Base-by-base conservation (phyloP, 2,329 filamentous ascomycete species). In the Zymoseptoria crescenta region DNA sequence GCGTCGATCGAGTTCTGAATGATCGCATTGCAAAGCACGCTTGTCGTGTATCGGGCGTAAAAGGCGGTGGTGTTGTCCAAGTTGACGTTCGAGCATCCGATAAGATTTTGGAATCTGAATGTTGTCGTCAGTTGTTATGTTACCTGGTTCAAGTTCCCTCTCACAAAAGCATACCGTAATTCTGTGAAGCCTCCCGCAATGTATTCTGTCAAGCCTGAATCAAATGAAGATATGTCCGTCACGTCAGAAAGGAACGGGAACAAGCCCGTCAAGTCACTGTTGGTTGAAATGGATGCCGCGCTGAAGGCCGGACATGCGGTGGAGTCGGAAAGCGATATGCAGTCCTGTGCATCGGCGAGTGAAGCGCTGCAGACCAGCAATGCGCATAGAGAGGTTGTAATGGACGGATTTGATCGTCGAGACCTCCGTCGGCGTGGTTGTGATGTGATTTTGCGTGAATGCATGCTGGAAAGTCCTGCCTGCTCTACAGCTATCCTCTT, bases 21-120 rank as follows among this genome's bases (percentile, higher is more conserved):
- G 70, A 99, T 88, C 65, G 89, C 83, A 79, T 95, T 97, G 81
- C 94, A 99, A 64, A 99, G 82, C 64, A 95, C 87, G 62, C 89
- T 94, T 52, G 86, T 94, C 4, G 93, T 96, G 76, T 93, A 99
- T 68, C 94, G 87, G 54, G 94, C 93, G 75, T 99, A 99, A 69
- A 92, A 83, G 69, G 88, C 82, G 66, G 84, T 87, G 3, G 91
- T 87, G 72, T 96, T 89, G 58, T 84, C 84, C 58, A 92, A 81
- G 69, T 94, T 84, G 68, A 96, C 80, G 62, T 83, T 82, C 53
- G 83, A 80, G 73, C 94, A 99, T 58, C 93, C 93, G 64, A 99
- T 83, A 53, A 91, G 79, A 56, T 82, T 80, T 73, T 89, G 81
- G 75, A 93, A 99, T 79, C 93, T 97, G 69, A 56, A 62, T 16